phyloP scores from a whole-genome alignment of 768 basidiomycete genomes.

The Boletus eberwhitei region DNA sequence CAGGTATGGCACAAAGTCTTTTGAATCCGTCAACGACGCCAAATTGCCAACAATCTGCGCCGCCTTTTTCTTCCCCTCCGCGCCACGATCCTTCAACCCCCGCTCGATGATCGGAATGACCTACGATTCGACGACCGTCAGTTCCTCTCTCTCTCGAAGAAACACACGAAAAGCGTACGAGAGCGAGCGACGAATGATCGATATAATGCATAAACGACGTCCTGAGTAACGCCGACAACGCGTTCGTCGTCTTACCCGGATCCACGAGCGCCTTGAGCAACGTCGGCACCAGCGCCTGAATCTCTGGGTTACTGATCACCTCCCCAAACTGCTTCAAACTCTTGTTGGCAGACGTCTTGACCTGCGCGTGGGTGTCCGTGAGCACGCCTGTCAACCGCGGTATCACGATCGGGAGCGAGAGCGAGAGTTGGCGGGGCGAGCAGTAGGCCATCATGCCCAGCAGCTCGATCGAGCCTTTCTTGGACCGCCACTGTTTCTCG shows the following conservation, averaged over 20 bases:
- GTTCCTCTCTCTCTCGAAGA: not conserved
- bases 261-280: conserved; percentile 95
- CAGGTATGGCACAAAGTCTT: conserved; percentile 96
- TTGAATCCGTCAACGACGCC: conserved; percentile 81
- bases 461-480: conserved; percentile 95
- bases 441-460: conserved; percentile 99
- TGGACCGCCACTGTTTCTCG: conserved; percentile 98
- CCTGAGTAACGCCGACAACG: conserved; percentile 81
- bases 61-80: conserved; percentile 93
- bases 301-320: conserved; percentile 97
- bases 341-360: conserved; percentile 87
- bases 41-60: conserved; percentile 98
- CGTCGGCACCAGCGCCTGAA: conserved; percentile 83
- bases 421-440: conserved; percentile 89
- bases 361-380: conserved; percentile 97
- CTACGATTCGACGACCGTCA: conserved; percentile 33
- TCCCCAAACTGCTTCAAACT: conserved; percentile 98
- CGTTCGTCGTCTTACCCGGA: conserved; percentile 84
- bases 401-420: conserved; percentile 94
- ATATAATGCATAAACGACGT: conserved; percentile 98
- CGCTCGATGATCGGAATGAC: conserved; percentile 94
- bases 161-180: conserved; percentile 42
- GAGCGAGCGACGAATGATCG: conserved; percentile 91
- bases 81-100: conserved; percentile 85
- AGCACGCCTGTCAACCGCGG: conserved; percentile 92